phyloP scores from a whole-genome alignment of 1,284 basidiomycete genomes.

The Cryptococcus depauperatus region DNA sequence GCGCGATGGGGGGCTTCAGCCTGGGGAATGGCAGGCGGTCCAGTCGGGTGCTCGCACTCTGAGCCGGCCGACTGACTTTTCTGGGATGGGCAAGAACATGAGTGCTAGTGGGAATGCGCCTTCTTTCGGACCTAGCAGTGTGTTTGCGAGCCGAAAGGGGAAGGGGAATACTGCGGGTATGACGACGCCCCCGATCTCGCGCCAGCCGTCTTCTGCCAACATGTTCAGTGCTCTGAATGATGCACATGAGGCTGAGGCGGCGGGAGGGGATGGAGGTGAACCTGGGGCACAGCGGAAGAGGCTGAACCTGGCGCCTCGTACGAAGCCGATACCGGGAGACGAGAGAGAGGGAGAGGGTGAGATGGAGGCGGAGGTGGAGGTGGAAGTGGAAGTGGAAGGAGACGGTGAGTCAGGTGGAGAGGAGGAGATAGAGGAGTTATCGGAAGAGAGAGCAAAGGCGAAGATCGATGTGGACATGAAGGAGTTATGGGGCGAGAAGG shows the following conservation, averaged over 20 bases:
- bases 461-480: slow-evolving; percentile 58
- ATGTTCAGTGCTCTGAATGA: slow-evolving; percentile 76
- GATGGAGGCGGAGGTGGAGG: slow-evolving; percentile 38
- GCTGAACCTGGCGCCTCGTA: slow-evolving; percentile 59
- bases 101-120: slow-evolving; percentile 62
- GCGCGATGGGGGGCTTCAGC: slow-evolving; percentile 50
- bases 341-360: slow-evolving; percentile 36
- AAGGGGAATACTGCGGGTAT: slow-evolving; percentile 53
- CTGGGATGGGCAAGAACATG: slow-evolving; percentile 63
- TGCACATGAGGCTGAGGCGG: slow-evolving; percentile 47
- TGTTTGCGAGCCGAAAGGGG: slow-evolving; percentile 50
- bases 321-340: slow-evolving; percentile 49
- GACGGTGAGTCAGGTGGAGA: slow-evolving; percentile 50
- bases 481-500: slow-evolving; percentile 48
- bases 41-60: slow-evolving; percentile 56
- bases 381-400: no score
- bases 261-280: slow-evolving; percentile 42
- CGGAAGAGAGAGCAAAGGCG: slow-evolving; percentile 61
- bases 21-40: slow-evolving; percentile 82
- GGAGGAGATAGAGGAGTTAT: slow-evolving; percentile 56
- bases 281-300: slow-evolving; percentile 59
- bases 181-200: slow-evolving; percentile 58
- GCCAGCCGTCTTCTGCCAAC: slow-evolving; percentile 69
- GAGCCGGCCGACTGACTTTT: slow-evolving; percentile 48
- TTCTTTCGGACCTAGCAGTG: slow-evolving; percentile 77